Evolutionary conservation across 2,329 filamentous ascomycete species (phyloP).

Genomic region (Aspergillus niger): DNA sequence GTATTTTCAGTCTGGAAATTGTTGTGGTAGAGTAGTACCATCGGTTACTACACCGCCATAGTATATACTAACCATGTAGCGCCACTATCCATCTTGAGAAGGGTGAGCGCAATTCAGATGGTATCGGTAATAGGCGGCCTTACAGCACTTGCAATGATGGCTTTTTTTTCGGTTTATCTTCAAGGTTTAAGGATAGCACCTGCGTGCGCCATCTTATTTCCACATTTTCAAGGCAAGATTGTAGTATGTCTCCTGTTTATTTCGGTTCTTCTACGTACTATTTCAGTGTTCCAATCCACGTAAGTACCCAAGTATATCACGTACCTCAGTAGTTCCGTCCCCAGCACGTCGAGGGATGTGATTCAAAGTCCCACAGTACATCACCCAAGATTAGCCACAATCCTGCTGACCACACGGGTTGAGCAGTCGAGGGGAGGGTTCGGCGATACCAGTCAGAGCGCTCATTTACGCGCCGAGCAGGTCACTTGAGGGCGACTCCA

Average conservation of each 20-base stretch:
- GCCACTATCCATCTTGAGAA: too few relatives aligned
- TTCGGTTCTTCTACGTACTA: neutral
- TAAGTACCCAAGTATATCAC: neutral
- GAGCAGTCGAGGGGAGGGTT: constrained; percentile 5
- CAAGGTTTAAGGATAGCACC: too few relatives aligned
- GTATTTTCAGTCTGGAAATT: too few relatives aligned
- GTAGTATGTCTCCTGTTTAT: neutral
- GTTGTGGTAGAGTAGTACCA: too few relatives aligned
- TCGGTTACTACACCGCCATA: too few relatives aligned
- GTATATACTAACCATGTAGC: too few relatives aligned
- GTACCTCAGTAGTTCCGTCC: neutral
- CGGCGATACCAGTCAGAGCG: neutral
- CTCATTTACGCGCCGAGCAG: constrained; percentile 24
- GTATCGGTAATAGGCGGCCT: too few relatives aligned
- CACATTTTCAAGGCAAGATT: too few relatives aligned
- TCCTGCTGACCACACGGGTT: neutral
- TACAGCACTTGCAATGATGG: too few relatives aligned
- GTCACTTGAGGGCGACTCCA: constrained; percentile 20
- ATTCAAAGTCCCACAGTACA: neutral
- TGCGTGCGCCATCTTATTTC: too few relatives aligned
- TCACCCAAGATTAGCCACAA: constrained; percentile 5
- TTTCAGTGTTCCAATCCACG: neutral
- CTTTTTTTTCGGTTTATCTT: too few relatives aligned
- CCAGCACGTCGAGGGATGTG: neutral
- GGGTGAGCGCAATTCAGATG: too few relatives aligned